Conservation (phyloP, 2,329 filamentous ascomycete species). For the Diaporthe velutina region DNA sequence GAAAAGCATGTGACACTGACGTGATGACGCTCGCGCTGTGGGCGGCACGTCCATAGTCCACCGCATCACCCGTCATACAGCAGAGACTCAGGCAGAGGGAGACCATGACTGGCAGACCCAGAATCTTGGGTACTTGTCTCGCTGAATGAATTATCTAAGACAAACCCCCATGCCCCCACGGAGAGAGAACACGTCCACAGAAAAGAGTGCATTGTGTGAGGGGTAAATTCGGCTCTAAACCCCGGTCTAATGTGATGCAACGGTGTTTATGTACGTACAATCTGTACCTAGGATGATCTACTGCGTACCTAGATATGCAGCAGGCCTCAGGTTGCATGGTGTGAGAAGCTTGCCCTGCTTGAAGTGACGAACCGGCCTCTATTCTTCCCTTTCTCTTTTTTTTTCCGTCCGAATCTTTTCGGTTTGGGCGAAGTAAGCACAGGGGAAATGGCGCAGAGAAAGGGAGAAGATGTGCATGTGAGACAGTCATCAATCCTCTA, state of each 20-base stretch:
- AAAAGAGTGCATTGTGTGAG: conserved; percentile 28
- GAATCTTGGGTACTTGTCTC: not conserved
- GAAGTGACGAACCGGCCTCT: not conserved
- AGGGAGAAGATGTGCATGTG: not conserved
- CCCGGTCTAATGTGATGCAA: conserved; percentile 25
- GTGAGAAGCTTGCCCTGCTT: not conserved
- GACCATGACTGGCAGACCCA: not conserved
- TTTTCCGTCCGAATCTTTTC: too few relatives aligned
- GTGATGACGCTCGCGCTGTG: not conserved
- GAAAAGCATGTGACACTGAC: conserved; percentile 30
- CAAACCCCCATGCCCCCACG: conserved; percentile 26
- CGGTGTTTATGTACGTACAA: not conserved
- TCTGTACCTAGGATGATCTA: not conserved
- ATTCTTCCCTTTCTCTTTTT: too few relatives aligned
- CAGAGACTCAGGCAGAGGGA: not conserved
- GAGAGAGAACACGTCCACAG: not conserved
- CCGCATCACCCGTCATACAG: not conserved
- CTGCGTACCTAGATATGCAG: not conserved
- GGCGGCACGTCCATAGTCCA: not conserved
- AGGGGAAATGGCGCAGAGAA: not conserved
- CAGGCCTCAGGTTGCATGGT: not conserved
- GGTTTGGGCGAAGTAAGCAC: not conserved
- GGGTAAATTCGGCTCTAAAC: conserved; percentile 23
- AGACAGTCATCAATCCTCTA: not conserved
- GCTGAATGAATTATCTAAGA: conserved; percentile 18